Conservation (phyloP, 2,329 filamentous ascomycete genomes). For the Colletotrichum plurivorum region DNA sequence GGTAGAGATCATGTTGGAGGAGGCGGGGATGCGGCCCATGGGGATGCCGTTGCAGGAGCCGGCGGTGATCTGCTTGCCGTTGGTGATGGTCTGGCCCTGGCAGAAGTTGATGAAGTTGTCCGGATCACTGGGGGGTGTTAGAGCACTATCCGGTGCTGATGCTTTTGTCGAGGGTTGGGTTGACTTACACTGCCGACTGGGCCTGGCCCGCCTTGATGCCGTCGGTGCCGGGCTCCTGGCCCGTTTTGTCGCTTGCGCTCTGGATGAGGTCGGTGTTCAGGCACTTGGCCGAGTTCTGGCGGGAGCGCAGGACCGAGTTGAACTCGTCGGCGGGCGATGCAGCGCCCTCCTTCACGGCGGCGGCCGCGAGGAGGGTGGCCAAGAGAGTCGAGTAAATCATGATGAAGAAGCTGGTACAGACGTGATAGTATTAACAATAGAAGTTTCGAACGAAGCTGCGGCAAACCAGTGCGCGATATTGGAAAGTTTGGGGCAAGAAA, state of each 20-base stretch:
- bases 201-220: constrained; percentile 48
- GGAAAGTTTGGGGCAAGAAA: neutral
- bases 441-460: neutral
- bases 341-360: neutral
- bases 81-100: constrained; percentile 66
- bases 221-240: constrained; percentile 51
- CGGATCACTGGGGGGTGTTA: constrained; percentile 53
- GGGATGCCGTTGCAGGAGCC: constrained; percentile 72
- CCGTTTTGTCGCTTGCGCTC: constrained; percentile 54
- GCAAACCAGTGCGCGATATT: neutral
- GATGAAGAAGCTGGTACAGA: neutral
- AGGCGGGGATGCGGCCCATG: constrained; percentile 69
- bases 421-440: neutral
- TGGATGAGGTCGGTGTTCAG: constrained; percentile 59
- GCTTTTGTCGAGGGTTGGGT: neutral
- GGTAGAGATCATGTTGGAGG: constrained; percentile 67
- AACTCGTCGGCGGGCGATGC: neutral
- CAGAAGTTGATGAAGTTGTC: constrained; percentile 75
- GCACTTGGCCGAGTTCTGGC: constrained; percentile 35
- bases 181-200: constrained; percentile 60
- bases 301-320: neutral
- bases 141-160: constrained; percentile 21
- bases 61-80: constrained; percentile 63
- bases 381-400: neutral
- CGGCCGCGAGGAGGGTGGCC: neutral